Evolutionary conservation across 345 rosid species (phyloP).

Genomic region (Citrus sp.): DNA sequence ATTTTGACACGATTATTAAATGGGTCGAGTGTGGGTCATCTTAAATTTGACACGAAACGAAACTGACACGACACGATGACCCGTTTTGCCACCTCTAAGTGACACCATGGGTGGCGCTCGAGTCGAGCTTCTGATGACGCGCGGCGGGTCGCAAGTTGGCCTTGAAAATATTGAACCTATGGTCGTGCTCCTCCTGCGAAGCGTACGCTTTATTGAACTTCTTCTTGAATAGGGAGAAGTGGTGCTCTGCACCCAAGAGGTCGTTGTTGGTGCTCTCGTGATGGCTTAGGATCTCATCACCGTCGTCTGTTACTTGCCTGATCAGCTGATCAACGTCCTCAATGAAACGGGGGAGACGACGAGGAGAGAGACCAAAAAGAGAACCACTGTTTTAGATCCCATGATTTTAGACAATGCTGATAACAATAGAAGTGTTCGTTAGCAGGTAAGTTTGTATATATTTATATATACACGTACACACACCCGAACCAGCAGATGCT

Average conservation of each 20-base stretch:
- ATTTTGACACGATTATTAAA: too few relatives aligned
- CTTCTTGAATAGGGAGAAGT: slow-evolving; percentile 69
- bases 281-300: slow-evolving; percentile 19
- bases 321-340: slow-evolving; percentile 35
- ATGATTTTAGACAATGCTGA: slow-evolving; percentile 19
- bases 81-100: too few relatives aligned
- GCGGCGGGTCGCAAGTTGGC: slow-evolving; percentile 60
- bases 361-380: slow-evolving; percentile 28
- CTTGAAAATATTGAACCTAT: slow-evolving; percentile 54
- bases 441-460: neutral
- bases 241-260: slow-evolving; percentile 50
- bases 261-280: neutral
- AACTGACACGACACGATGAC: too few relatives aligned
- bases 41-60: too few relatives aligned
- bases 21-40: too few relatives aligned
- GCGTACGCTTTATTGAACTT: slow-evolving; percentile 60
- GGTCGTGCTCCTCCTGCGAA: slow-evolving; percentile 69
- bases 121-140: slow-evolving; percentile 76
- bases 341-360: slow-evolving; percentile 28
- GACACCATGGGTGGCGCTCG: slow-evolving; percentile 78
- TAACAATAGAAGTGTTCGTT: neutral
- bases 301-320: slow-evolving; percentile 64
- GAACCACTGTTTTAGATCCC: slow-evolving; percentile 31
- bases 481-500: neutral
- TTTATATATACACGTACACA: too few relatives aligned